phyloP scores from a whole-genome alignment of 164 flowering plant genomes.

The Piper longum region DNA sequence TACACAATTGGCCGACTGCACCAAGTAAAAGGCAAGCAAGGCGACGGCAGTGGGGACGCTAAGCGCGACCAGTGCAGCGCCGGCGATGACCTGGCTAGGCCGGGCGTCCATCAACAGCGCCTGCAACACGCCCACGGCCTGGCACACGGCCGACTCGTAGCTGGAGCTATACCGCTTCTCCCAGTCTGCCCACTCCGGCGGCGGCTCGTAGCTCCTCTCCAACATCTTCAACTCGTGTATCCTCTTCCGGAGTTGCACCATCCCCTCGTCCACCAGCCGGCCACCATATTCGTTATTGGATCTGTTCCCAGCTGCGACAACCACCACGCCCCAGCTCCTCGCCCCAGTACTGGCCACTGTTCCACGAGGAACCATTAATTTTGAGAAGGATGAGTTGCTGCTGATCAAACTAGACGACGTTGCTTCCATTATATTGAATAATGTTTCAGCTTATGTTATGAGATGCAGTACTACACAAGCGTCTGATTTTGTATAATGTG shows the following conservation, averaged over 20 bases:
- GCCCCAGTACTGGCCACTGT: neutral
- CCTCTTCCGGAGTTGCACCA: conserved; percentile 6
- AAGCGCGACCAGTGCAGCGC: conserved; percentile 12
- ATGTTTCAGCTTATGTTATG: too few species aligned
- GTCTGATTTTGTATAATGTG: too few species aligned
- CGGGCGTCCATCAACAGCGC: conserved; percentile 35
- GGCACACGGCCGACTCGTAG: conserved; percentile 27
- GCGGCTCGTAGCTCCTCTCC: conserved; percentile 32
- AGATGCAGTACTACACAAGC: too few species aligned
- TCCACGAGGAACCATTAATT: neutral
- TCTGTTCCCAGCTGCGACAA: neutral
- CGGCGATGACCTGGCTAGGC: conserved; percentile 40
- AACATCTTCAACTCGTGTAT: conserved; percentile 5
- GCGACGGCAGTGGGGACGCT: conserved; percentile 26
- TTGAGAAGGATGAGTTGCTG: neutral
- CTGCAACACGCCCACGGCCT: conserved; percentile 30
- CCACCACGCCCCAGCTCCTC: neutral
- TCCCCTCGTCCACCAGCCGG: conserved; percentile 3
- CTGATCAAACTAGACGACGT: too few species aligned
- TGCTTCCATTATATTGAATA: too few species aligned
- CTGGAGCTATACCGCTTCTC: conserved; percentile 30
- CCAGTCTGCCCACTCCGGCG: conserved; percentile 44
- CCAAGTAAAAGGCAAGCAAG: conserved; percentile 12
- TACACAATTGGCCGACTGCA: conserved; percentile 6
- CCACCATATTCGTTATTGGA: neutral